Evolutionary conservation across 1,284 basidiomycete species (phyloP).

Genomic region (Earliella scabrosa): DNA sequence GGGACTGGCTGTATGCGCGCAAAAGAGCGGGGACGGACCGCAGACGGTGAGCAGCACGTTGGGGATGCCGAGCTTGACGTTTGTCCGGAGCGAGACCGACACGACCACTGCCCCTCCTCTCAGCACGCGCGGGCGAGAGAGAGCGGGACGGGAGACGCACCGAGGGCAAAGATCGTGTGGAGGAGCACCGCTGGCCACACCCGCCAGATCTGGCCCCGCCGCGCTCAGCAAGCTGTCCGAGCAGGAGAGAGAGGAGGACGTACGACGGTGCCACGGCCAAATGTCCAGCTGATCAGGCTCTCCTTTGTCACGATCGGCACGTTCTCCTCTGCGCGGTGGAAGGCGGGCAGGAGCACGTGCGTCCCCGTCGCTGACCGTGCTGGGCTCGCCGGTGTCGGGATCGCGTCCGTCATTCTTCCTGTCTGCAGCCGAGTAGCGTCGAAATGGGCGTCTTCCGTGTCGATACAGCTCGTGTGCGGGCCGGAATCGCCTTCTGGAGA

Average conservation of each 20-base stretch:
- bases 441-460: no score
- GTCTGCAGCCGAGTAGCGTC: no score
- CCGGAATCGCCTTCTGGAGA: no score
- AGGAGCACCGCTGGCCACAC: slow-evolving; percentile 71
- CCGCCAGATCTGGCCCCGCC: slow-evolving; percentile 52
- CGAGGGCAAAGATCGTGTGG: slow-evolving; percentile 60
- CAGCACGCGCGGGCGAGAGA: not conserved
- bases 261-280: slow-evolving; percentile 64
- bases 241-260: slow-evolving; percentile 12
- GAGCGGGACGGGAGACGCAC: slow-evolving; percentile 33
- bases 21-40: slow-evolving; percentile 40
- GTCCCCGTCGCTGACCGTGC: slow-evolving; percentile 16
- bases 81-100: slow-evolving; percentile 45
- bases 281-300: slow-evolving; percentile 53
- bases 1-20: not conserved
- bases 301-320: slow-evolving; percentile 11
- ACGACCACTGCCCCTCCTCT: slow-evolving; percentile 52
- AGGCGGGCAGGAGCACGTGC: slow-evolving; percentile 20
- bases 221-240: slow-evolving; percentile 22
- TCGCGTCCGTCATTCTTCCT: no score
- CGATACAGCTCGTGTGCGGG: no score
- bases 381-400: no score
- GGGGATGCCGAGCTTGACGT: slow-evolving; percentile 50
- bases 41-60: slow-evolving; percentile 65
- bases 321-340: slow-evolving; percentile 7